phyloP scores from a whole-genome alignment of 2,329 filamentous ascomycete genomes.

The Xylariaceae sp. region DNA sequence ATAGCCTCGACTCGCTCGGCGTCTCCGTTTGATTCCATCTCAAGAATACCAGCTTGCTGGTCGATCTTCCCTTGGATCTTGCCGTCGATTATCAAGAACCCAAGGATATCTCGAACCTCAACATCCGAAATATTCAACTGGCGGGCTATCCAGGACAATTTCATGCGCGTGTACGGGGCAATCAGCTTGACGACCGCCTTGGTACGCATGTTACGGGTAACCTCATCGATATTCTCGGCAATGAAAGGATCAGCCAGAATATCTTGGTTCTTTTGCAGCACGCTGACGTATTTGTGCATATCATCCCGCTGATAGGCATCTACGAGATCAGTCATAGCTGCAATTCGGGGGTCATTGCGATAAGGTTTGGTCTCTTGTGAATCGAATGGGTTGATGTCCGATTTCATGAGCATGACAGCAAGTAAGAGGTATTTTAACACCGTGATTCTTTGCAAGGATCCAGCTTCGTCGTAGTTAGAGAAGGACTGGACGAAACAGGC shows the following conservation, averaged over 20 bases:
- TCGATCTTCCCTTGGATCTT: conserved; percentile 86
- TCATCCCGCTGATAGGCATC: conserved; percentile 96
- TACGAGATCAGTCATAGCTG: conserved; percentile 94
- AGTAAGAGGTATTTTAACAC: conserved; percentile 95
- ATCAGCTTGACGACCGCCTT: conserved; percentile 93
- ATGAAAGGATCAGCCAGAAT: conserved; percentile 92
- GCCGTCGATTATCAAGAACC: conserved; percentile 87
- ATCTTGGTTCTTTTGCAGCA: conserved; percentile 82
- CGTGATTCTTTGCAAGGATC: conserved; percentile 91
- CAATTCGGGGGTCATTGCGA: conserved; percentile 89
- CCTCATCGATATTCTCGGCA: conserved; percentile 97
- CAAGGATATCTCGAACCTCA: conserved; percentile 94
- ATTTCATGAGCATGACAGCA: conserved; percentile 97
- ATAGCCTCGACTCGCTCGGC: conserved; percentile 70
- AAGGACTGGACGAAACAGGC: conserved; percentile 99
- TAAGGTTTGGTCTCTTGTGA: conserved; percentile 99
- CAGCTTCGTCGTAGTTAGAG: conserved; percentile 97
- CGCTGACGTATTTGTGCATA: conserved; percentile 84
- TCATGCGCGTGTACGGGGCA: conserved; percentile 91
- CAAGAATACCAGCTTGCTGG: conserved; percentile 77
- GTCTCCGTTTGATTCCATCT: conserved; percentile 72
- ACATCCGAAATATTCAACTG: conserved; percentile 83
- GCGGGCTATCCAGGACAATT: conserved; percentile 78
- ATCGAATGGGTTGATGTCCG: conserved; percentile 97
- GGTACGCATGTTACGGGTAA: conserved; percentile 95